Evolutionary conservation across 2,329 filamentous ascomycete genomes (phyloP).

Genomic region (Metarhizium album): DNA sequence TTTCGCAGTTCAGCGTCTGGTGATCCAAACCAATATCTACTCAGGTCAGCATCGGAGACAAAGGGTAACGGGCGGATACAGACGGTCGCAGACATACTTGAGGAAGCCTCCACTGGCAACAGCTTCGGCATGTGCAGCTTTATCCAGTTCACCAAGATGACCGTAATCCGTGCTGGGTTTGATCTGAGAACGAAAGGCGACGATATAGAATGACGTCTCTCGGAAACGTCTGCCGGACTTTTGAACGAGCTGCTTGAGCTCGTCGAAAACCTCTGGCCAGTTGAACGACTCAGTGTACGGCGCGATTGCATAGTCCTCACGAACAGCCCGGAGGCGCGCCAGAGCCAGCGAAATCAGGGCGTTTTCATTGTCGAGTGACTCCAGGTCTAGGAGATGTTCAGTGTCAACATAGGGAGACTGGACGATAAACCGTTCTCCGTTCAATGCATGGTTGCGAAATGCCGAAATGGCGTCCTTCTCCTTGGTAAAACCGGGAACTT

Average conservation of each 20-base stretch:
- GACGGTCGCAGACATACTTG: conserved; percentile 43
- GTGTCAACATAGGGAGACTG: conserved; percentile 66
- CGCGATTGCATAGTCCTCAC: conserved; percentile 65
- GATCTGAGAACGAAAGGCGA: conserved; percentile 70
- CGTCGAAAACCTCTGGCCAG: conserved; percentile 52
- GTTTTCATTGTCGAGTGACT: conserved; percentile 52
- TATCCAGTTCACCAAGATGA: conserved; percentile 62
- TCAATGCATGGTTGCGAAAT: conserved; percentile 13
- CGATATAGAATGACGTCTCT: conserved; percentile 64
- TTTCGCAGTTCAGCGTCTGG: conserved; percentile 62
- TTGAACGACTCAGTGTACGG: conserved; percentile 69
- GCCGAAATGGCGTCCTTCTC: conserved; percentile 16
- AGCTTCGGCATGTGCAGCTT: conserved; percentile 70
- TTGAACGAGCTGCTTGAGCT: conserved; percentile 41
- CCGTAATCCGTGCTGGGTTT: conserved; percentile 55
- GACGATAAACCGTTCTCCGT: conserved; percentile 34
- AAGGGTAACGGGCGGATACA: not conserved
- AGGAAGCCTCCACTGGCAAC: conserved; percentile 69
- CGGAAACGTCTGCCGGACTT: conserved; percentile 42
- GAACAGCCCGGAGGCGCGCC: conserved; percentile 48
- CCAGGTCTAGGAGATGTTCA: conserved; percentile 63
- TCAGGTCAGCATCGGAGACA: conserved; percentile 10
- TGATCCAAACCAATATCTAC: conserved; percentile 76
- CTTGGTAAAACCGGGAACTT: conserved; percentile 15
- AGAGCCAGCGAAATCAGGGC: conserved; percentile 63